phyloP scores from a whole-genome alignment of 805 yeast species.

The Sungouiozyma ichnusensis region DNA sequence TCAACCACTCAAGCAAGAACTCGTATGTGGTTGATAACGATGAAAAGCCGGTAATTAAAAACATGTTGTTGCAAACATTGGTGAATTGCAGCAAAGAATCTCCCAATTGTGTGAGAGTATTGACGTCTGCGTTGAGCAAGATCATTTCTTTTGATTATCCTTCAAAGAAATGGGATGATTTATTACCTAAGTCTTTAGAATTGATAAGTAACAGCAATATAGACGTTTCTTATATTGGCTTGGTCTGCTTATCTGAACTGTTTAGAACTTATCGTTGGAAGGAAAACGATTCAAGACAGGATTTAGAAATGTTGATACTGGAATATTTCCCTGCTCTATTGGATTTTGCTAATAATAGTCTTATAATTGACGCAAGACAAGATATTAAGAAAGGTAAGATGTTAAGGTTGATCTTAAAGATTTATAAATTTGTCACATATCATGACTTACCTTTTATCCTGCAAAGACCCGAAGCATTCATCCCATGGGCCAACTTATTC shows the following conservation, averaged over 20 bases:
- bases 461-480: slow-evolving; percentile 41
- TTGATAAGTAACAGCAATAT: slow-evolving; percentile 37
- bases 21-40: slow-evolving; percentile 41
- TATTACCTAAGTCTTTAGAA: slow-evolving; percentile 37
- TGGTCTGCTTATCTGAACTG: slow-evolving; percentile 60
- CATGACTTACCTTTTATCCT: slow-evolving; percentile 59
- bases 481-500: slow-evolving; percentile 71
- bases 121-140: slow-evolving; percentile 40
- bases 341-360: slow-evolving; percentile 49
- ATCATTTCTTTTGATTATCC: slow-evolving; percentile 45
- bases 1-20: slow-evolving; percentile 9
- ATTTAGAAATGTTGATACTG: slow-evolving; percentile 43
- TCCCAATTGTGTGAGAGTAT: slow-evolving; percentile 33
- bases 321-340: slow-evolving; percentile 58
- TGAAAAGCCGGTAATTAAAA: slow-evolving; percentile 67
- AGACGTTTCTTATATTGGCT: slow-evolving; percentile 48
- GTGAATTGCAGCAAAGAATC: slow-evolving; percentile 35
- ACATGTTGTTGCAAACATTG: slow-evolving; percentile 56
- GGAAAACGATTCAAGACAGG: slow-evolving; percentile 42
- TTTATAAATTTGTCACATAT: slow-evolving; percentile 66
- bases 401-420: slow-evolving; percentile 61
- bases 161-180: slow-evolving; percentile 40
- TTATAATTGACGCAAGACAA: slow-evolving; percentile 30
- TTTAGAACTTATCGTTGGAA: slow-evolving; percentile 64
- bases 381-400: slow-evolving; percentile 51